Conservation (phyloP, 225 moss, liverwort and hornwort genomes). For the Ulota crispa region DNA sequence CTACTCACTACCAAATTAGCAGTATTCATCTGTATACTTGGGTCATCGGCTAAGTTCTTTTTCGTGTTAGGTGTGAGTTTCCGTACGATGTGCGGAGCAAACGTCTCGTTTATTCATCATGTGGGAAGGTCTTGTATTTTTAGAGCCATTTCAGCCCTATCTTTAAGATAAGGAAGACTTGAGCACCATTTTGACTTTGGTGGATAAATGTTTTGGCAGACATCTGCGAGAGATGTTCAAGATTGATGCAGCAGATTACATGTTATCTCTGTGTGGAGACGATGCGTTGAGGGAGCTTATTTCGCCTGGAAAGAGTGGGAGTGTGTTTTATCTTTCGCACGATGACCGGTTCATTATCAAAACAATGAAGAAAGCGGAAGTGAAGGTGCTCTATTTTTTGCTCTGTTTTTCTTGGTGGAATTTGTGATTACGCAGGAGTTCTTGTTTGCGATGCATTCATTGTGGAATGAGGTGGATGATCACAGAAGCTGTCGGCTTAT, state of each 20-base stretch:
- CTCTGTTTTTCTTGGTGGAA: not conserved
- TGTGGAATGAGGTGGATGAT: conserved; percentile 4
- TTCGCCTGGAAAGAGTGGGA: conserved; percentile 98
- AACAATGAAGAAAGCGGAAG: conserved; percentile 99
- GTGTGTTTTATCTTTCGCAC: conserved; percentile 97
- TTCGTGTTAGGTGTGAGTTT: not conserved
- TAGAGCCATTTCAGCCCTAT: not conserved
- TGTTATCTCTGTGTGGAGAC: conserved; percentile 97
- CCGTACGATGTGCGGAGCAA: not conserved
- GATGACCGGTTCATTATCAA: conserved; percentile 99
- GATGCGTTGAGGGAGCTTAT: conserved; percentile 97
- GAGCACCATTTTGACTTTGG: not conserved
- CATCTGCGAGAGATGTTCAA: conserved; percentile 95
- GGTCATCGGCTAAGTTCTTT: conserved; percentile 1
- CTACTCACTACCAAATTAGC: not conserved
- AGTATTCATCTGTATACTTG: not conserved
- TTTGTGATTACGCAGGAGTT: not conserved
- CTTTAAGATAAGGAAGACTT: not conserved
- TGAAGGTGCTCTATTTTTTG: conserved; percentile 59
- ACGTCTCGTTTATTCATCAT: not conserved
- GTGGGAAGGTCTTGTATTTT: not conserved
- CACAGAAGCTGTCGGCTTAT: not conserved
- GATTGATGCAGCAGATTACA: conserved; percentile 99
- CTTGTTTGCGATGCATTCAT: conserved; percentile 4
- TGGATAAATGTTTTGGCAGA: conserved; percentile 50